These are phyloP conservation scores for Amyloporia xantha DNA, from an alignment of 768 basidiomycete species.

Conservation along the genomic window DNA sequence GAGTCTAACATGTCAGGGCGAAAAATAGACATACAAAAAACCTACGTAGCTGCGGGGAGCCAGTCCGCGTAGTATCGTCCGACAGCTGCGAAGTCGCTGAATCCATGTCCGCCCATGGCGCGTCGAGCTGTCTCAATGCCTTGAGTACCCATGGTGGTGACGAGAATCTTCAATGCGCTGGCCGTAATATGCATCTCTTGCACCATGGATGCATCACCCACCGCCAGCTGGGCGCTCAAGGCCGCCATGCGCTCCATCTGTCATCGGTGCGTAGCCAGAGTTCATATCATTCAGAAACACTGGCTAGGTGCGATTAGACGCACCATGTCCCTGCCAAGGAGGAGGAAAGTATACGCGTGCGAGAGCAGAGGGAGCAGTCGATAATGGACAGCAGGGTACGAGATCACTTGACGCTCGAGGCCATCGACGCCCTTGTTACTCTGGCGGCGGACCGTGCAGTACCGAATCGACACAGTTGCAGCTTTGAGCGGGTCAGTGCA, in stretches of 20 bases:
- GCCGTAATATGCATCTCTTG: constrained; percentile 67
- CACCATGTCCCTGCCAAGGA: constrained; percentile 55
- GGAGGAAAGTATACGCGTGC: constrained; percentile 62
- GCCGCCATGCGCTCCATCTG: constrained; percentile 45
- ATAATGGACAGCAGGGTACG: constrained; percentile 67
- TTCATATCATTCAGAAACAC: too few relatives aligned
- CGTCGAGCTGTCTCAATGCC: constrained; percentile 63
- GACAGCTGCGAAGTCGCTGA: constrained; percentile 60
- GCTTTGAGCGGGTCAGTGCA: constrained; percentile 31
- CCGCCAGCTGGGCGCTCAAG: constrained; percentile 42
- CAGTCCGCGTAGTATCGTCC: constrained; percentile 60
- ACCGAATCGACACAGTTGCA: constrained; percentile 61
- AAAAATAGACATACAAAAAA: constrained; percentile 6
- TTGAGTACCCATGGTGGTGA: constrained; percentile 41
- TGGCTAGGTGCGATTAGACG: constrained; percentile 11
- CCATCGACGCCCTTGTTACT: constrained; percentile 45
- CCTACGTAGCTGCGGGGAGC: constrained; percentile 58
- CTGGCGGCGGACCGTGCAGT: constrained; percentile 67
- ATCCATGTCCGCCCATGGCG: constrained; percentile 75
- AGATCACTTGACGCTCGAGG: constrained; percentile 61
- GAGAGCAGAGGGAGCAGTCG: constrained; percentile 67
- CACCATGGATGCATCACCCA: constrained; percentile 56
- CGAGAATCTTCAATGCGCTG: constrained; percentile 61
- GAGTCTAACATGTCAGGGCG: constrained; percentile 1
- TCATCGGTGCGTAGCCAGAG: background rate